Evolutionary conservation across 345 rosid species (phyloP).

Genomic region (Microthlaspi erraticum): DNA sequence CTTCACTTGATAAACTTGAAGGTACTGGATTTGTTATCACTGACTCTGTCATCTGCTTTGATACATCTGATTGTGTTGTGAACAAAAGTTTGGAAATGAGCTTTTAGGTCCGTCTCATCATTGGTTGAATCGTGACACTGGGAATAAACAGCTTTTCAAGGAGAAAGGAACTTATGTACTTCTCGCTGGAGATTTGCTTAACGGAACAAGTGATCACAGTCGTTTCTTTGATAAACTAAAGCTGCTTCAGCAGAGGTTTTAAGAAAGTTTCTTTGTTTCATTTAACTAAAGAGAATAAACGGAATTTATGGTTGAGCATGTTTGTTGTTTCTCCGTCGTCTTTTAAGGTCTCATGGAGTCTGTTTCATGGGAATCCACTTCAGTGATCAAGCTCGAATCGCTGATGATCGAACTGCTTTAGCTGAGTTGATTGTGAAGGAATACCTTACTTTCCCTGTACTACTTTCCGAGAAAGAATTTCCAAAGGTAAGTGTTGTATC

Average conservation of each 20-base stretch:
- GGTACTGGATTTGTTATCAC: slow-evolving; percentile 49
- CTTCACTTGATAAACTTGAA: slow-evolving; percentile 55
- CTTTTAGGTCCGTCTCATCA: slow-evolving; percentile 66
- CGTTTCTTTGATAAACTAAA: slow-evolving; percentile 65
- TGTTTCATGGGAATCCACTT: slow-evolving; percentile 63
- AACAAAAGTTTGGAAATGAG: slow-evolving; percentile 18
- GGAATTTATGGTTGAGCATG: slow-evolving; percentile 3
- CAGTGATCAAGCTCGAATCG: slow-evolving; percentile 50
- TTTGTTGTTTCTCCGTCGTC: slow-evolving; percentile 17
- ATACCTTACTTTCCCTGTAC: slow-evolving; percentile 75
- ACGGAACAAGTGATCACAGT: slow-evolving; percentile 42
- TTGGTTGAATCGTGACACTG: slow-evolving; percentile 71
- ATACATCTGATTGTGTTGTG: slow-evolving; percentile 8
- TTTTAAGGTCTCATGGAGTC: slow-evolving; percentile 68
- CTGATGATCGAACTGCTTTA: slow-evolving; percentile 52
- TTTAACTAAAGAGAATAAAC: slow-evolving; percentile 10
- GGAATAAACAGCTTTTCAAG: slow-evolving; percentile 48
- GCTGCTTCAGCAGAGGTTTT: slow-evolving; percentile 79
- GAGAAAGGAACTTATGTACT: slow-evolving; percentile 57
- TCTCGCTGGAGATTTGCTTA: slow-evolving; percentile 60
- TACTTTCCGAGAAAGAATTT: slow-evolving; percentile 59
- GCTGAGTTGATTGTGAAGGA: slow-evolving; percentile 67
- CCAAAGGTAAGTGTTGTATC: slow-evolving; percentile 53
- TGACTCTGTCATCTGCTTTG: not conserved
- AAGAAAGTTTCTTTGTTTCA: slow-evolving; percentile 8